Percentiles rank a stretch among this genome's conserved stretches.
phyloP scores from a whole-genome alignment of 1,139 yeast species.

The Debaryomycetaceae sp. region DNA sequence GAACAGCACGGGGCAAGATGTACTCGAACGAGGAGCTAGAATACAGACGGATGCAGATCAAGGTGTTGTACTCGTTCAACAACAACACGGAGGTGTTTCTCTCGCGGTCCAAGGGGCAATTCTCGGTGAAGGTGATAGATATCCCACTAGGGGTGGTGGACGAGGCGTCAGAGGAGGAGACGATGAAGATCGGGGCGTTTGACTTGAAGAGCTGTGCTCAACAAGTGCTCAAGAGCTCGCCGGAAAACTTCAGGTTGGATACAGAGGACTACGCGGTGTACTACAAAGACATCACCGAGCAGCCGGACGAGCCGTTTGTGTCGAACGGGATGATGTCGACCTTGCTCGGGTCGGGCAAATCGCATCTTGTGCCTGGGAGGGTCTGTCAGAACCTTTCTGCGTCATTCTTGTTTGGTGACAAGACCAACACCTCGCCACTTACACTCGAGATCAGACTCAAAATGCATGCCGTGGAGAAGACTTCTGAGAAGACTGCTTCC shows the following conservation, averaged over 20 bases:
- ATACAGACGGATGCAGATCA: constrained; percentile 46
- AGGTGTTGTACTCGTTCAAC: constrained; percentile 60
- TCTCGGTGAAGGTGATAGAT: constrained; percentile 46
- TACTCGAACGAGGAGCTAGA: constrained; percentile 17
- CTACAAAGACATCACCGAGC: constrained; percentile 68
- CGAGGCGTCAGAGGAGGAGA: constrained; percentile 28
- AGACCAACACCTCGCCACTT: constrained; percentile 40
- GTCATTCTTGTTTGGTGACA: constrained; percentile 43
- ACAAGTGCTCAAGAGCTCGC: constrained; percentile 51
- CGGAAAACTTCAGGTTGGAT: constrained; percentile 51
- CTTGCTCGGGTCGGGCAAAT: constrained; percentile 24
- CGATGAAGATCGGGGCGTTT: constrained; percentile 53
- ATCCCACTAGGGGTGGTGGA: constrained; percentile 29
- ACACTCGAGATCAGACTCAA: constrained; percentile 66
- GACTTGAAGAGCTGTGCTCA: constrained; percentile 50
- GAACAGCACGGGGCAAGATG: constrained; percentile 7
- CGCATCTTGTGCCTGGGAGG: constrained; percentile 58
- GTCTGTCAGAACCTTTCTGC: constrained; percentile 69
- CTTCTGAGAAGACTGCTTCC: constrained; percentile 1
- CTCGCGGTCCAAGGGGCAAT: constrained; percentile 48
- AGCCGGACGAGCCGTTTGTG: constrained; percentile 72
- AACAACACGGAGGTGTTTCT: constrained; percentile 54
- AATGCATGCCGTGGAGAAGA: constrained; percentile 42
- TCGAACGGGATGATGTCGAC: constrained; percentile 64
- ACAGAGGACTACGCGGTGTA: constrained; percentile 64